phyloP scores from a whole-genome alignment of 495 filamentous ascomycete genomes.

The Annulohypoxylon bovei region DNA sequence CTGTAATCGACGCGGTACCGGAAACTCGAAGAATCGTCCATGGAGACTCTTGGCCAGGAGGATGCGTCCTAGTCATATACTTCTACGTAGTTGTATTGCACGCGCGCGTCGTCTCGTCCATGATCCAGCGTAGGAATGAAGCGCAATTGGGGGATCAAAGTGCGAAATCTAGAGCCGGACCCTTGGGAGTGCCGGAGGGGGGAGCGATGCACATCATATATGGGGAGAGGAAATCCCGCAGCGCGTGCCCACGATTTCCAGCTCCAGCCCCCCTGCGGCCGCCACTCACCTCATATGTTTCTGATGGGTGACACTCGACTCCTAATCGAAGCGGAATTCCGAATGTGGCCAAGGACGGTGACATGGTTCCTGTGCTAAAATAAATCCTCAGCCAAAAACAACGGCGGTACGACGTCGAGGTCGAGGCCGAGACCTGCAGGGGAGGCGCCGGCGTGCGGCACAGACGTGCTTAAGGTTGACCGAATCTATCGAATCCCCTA shows the following conservation, averaged over 20 bases:
- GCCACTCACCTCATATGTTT: constrained; percentile 19
- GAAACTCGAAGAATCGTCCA: constrained; percentile 21
- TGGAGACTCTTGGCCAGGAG: constrained; percentile 6
- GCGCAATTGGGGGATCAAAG: background rate
- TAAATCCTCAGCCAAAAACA: background rate
- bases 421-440: constrained; percentile 1
- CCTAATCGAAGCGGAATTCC: background rate
- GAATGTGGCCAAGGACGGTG: background rate
- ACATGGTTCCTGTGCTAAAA: background rate
- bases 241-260: background rate
- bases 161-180: background rate
- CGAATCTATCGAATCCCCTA: background rate
- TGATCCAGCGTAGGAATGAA: background rate
- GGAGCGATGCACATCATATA: constrained; percentile 1
- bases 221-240: background rate
- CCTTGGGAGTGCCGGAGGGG: background rate
- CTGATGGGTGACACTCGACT: constrained; percentile 12
- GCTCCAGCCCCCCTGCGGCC: background rate
- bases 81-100: constrained; percentile 10
- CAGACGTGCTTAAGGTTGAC: background rate
- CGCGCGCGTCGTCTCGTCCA: background rate
- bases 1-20: constrained; percentile 33
- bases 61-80: constrained; percentile 7
- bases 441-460: background rate
- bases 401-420: background rate